phyloP scores from a whole-genome alignment of 306 rosid species.

The Carpinus fangiana region DNA sequence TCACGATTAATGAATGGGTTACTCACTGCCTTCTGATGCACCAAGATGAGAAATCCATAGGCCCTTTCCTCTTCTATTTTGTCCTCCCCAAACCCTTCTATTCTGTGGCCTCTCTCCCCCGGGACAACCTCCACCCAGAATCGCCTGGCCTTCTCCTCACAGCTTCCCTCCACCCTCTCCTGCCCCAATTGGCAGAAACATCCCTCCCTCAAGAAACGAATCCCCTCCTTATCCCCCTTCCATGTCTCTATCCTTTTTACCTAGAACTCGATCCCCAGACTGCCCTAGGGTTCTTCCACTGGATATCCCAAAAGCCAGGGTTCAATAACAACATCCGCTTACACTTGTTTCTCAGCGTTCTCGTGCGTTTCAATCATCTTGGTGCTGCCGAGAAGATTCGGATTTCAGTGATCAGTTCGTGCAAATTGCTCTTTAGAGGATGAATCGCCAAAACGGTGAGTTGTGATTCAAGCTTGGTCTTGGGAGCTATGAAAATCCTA shows the following conservation, averaged over 20 bases:
- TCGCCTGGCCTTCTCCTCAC: constrained; percentile 39
- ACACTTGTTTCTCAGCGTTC: constrained; percentile 52
- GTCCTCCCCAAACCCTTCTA: constrained; percentile 34
- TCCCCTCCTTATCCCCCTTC: constrained; percentile 55
- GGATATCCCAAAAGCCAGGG: constrained; percentile 47
- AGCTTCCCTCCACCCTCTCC: constrained; percentile 54
- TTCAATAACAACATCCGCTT: constrained; percentile 51
- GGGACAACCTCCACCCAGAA: constrained; percentile 2
- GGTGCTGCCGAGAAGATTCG: constrained; percentile 59
- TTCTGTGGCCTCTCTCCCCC: constrained; percentile 38
- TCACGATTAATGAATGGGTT: constrained; percentile 9
- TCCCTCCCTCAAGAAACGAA: constrained; percentile 43
- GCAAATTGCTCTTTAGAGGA: constrained; percentile 38
- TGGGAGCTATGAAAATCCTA: constrained; percentile 40
- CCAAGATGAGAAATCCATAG: constrained; percentile 46
- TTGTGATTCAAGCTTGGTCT: constrained; percentile 50
- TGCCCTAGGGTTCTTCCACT: constrained; percentile 70
- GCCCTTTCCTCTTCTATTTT: constrained; percentile 5
- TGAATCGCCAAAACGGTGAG: constrained; percentile 35
- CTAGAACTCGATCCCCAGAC: constrained; percentile 58
- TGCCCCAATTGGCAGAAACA: constrained; percentile 66
- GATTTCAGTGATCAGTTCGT: constrained; percentile 60
- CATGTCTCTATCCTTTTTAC: constrained; percentile 55
- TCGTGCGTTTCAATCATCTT: constrained; percentile 46
- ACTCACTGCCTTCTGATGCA: constrained; percentile 1